A percentile compares a stretch with the other conserved stretches of the same genome.
Evolutionary conservation across 2,329 filamentous ascomycete species (phyloP).

Genomic region (Cytospora piceicola): DNA sequence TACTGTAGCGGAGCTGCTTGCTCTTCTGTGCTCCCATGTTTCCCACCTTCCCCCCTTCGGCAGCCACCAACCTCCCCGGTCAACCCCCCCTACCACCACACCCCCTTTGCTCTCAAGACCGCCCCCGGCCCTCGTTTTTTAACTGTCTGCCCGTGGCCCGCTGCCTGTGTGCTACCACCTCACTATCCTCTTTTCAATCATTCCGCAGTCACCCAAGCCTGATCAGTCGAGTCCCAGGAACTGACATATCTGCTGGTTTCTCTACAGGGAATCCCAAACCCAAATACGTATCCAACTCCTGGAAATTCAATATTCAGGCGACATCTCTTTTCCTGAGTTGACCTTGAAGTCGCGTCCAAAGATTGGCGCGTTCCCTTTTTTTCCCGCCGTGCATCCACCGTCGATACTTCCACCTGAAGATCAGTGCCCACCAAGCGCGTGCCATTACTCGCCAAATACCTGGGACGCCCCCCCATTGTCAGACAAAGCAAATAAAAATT

Average conservation of each 20-base stretch:
- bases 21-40: conserved; percentile 29
- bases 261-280: conserved; percentile 45
- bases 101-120: conserved; percentile 31
- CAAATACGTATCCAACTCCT: conserved; percentile 40
- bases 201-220: conserved; percentile 52
- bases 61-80: conserved; percentile 31
- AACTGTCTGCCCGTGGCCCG: conserved; percentile 47
- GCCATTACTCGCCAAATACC: conserved; percentile 40
- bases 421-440: conserved; percentile 32
- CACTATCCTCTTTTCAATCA: conserved; percentile 56
- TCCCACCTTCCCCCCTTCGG: conserved; percentile 38
- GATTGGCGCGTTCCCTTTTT: conserved; percentile 7
- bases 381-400: conserved; percentile 14
- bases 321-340: conserved; percentile 27
- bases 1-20: conserved; percentile 29
- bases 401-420: conserved; percentile 10
- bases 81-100: conserved; percentile 24
- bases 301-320: conserved; percentile 34
- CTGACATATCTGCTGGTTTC: conserved; percentile 46
- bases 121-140: conserved; percentile 40
- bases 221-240: conserved; percentile 47
- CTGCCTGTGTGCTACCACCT: conserved; percentile 53
- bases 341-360: conserved; percentile 21
- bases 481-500: conserved; percentile 46
- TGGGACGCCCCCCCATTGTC: conserved; percentile 36